Percentiles rank a stretch among this genome's conserved stretches.
Evolutionary conservation across 2,329 filamentous ascomycete species (phyloP).

Genomic region (Hirsutella thompsonii): DNA sequence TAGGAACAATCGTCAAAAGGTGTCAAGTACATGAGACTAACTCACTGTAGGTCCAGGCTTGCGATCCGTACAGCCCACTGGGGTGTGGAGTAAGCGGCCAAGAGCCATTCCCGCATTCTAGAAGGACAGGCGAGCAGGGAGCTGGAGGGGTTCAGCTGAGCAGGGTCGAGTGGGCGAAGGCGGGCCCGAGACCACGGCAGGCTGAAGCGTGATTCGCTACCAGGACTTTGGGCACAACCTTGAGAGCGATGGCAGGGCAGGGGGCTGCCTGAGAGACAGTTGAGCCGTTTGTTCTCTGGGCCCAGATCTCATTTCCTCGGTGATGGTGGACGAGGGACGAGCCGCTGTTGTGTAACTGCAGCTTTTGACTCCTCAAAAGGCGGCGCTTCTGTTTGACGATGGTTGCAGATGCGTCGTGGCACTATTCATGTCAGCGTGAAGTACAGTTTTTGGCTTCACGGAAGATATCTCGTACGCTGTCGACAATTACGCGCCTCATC

Average conservation of each 20-base stretch:
- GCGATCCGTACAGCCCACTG: too few relatives aligned
- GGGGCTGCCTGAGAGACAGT: neutral
- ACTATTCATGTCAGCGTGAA: too few relatives aligned
- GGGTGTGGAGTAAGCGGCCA: neutral
- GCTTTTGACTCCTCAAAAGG: neutral
- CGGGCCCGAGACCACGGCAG: neutral
- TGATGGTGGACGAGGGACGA: neutral
- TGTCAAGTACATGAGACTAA: too few relatives aligned
- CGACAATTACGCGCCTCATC: too few relatives aligned
- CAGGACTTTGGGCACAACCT: conserved; percentile 12
- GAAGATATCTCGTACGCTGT: too few relatives aligned
- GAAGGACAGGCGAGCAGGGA: conserved; percentile 9
- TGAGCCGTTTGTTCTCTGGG: too few relatives aligned
- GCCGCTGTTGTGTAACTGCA: neutral
- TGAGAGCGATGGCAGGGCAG: neutral
- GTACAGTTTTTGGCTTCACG: too few relatives aligned
- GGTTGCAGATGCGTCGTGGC: too few relatives aligned
- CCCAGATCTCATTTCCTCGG: neutral
- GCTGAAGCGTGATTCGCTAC: conserved; percentile 18
- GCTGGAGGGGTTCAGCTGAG: conserved; percentile 11
- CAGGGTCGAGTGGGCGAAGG: conserved; percentile 13
- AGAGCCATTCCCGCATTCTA: conserved; percentile 11
- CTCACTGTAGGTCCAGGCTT: too few relatives aligned
- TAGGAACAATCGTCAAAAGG: too few relatives aligned
- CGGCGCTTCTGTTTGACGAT: too few relatives aligned